Base-by-base conservation (phyloP, 306 rosid genomes). In the Vicia faba region DNA sequence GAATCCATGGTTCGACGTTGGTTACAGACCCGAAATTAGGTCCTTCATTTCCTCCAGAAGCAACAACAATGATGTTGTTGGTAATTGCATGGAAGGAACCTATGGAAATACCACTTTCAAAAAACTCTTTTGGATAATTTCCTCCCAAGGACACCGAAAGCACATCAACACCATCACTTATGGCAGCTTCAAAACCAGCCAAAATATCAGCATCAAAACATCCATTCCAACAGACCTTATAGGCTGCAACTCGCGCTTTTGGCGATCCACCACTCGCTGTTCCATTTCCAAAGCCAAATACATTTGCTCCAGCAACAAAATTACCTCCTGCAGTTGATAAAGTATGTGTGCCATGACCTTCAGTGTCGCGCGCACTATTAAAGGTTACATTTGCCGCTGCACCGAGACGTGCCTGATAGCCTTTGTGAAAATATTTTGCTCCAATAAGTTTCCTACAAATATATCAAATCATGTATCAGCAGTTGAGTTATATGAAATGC, bases 361-460 rank as follows among this genome's bases (percentile, higher is more conserved):
- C 4, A 31, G 15, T 3, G 26, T 15, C 64, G n/a, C 64, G 64
- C 14, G 64, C 63, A 58, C 64, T 58, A 3, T 58, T 8, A 4
- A 31, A 57, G 33, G 41, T 7, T 33, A 8, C 23, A 57, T n/a
- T 57, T 6, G 4, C 8, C 0, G 16, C 11, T 8, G n/a, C 14
- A 57, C 13, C 63, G 4, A 2, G 1, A 0, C 1, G 3, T 53
- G 59, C 59, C 12, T 10, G 14, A 11, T 0, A 8, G 4, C 64
- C 64, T 58, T 58, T 58, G 25, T 33, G 8, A 58, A 58, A 58
- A 15, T 58, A 58, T 31, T 41, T 58, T 58, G 64, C 64, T 14
- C 64, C 64, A 4, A 58, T 58, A 8, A 58, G 64, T 25, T 58
- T 58, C 11, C 61, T 31, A 31, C 36, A 6, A 31, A 31, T 31